Conservation (phyloP, 768 basidiomycete genomes). For the Dentipellis sp. region DNA sequence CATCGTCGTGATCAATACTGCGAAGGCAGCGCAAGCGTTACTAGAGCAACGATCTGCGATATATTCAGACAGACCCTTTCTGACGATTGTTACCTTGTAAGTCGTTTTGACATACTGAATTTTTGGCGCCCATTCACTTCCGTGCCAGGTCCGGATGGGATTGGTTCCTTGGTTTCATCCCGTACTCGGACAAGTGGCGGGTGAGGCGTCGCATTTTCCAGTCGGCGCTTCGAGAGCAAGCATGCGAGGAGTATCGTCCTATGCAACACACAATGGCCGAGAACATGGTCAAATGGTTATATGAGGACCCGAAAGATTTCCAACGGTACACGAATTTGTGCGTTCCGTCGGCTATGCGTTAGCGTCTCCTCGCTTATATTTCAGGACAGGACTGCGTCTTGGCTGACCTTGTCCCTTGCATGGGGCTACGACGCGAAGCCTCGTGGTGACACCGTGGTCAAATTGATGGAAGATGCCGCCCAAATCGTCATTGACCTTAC, state of each 20-base stretch:
- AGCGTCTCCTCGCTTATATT: too few species aligned
- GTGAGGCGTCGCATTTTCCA: background rate
- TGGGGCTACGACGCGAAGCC: background rate
- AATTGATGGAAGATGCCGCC: background rate
- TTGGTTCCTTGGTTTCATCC: background rate
- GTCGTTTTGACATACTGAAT: background rate
- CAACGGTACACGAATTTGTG: background rate
- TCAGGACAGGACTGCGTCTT: background rate
- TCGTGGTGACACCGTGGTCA: background rate
- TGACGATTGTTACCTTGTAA: background rate
- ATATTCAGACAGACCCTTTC: slow-evolving; percentile 17
- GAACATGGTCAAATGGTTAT: background rate
- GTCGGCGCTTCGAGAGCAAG: background rate
- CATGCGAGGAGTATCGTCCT: background rate
- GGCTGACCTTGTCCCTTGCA: background rate
- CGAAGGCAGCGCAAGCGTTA: slow-evolving; percentile 15
- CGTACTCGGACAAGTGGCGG: background rate
- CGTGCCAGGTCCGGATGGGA: background rate
- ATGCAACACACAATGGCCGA: background rate
- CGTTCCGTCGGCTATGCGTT: background rate
- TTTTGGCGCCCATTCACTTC: background rate
- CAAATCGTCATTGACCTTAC: background rate
- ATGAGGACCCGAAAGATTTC: background rate
- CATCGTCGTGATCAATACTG: slow-evolving; percentile 17
- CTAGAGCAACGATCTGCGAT: slow-evolving; percentile 18